Percentiles rank a stretch among this genome's conserved stretches.
These are phyloP conservation scores for Mortierella sp. DNA, from an alignment of 371 early-diverging fungal species.

Conservation along the genomic window DNA sequence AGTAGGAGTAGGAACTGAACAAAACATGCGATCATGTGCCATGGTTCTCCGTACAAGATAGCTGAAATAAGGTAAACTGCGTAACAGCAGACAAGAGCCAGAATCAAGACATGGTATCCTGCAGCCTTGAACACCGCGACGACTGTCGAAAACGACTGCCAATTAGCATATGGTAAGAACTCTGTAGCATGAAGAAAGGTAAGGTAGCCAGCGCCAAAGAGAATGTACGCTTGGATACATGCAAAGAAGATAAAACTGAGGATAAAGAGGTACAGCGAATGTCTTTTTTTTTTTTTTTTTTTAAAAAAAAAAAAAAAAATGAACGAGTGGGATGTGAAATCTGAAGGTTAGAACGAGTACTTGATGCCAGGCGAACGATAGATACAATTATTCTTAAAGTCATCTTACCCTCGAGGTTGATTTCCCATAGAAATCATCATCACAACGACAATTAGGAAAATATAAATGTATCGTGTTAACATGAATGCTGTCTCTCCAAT, in stretches of 20 bases:
- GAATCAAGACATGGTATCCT: conserved; percentile 49
- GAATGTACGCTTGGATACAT: conserved; percentile 64
- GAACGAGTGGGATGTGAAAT: not conserved
- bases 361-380: not conserved
- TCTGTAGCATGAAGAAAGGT: conserved; percentile 58
- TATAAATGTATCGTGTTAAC: conserved; percentile 76
- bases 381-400: not conserved
- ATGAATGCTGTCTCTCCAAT: conserved; percentile 71
- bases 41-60: conserved; percentile 86
- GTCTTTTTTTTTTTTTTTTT: conserved; percentile 16
- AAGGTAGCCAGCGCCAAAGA: conserved; percentile 67
- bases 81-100: conserved; percentile 61
- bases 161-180: conserved; percentile 44
- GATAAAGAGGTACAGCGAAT: conserved; percentile 86
- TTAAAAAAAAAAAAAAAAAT: no score
- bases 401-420: conserved; percentile 52
- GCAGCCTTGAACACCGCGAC: conserved; percentile 53
- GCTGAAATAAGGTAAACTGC: conserved; percentile 86
- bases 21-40: conserved; percentile 94
- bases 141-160: conserved; percentile 42
- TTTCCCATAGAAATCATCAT: conserved; percentile 90
- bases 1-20: conserved; percentile 87
- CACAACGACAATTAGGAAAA: conserved; percentile 78
- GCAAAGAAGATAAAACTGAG: conserved; percentile 69
- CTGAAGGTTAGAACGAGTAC: no score